Base-by-base conservation (phyloP, 2,329 filamentous ascomycete species). In the Aureobasidium mangrovei region DNA sequence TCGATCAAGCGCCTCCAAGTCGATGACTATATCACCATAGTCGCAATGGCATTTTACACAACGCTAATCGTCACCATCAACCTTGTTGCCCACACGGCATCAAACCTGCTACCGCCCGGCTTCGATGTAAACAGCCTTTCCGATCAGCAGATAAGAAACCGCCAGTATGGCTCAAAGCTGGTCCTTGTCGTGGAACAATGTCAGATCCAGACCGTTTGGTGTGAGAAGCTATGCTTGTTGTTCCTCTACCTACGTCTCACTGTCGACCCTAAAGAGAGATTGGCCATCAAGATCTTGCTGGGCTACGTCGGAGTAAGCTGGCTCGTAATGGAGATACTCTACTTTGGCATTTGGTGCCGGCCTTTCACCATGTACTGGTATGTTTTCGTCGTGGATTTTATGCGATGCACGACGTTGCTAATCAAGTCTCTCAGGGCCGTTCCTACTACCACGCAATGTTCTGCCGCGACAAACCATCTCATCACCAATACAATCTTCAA, bases 11-110 rank as follows among this genome's bases (percentile, higher is more conserved):
- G 69, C 5, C 72, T 80, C n/a, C 75, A 78, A 60, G 61, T 74
- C 28, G 80, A 83, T 60, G 80, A 83, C 61, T 81, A 74, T 61
- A 67, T 79, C 27, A 82, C 82, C 78, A 40, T 76, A 7, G 68
- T 80, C 53, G 73, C 76, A 6, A 67, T 76, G 57, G 68, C 67
- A 9, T 68, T 68, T 45, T 77, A 81, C 56, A 77, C 75, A 32
- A 69, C 69, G 4, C 69, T 79, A 24, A 70, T 83, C 32, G 70
- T 72, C 9, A 68, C 69, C n/a, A 69, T 74, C 58, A 76, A 75
- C 59, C 67, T 69, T 42, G 72, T 74, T 54, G 62, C 67, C 5
- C 64, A 69, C 51, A 63, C 65, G 3, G 64, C 66, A 28, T 72
- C 69, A 6, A 76, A 76, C 46, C 69, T 76, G 0, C 61, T 75